A percentile compares a stretch with the other conserved stretches of the same genome.
Evolutionary conservation across 208 protist genomes (phyloP).

Genomic region (Strigomonas galati): DNA sequence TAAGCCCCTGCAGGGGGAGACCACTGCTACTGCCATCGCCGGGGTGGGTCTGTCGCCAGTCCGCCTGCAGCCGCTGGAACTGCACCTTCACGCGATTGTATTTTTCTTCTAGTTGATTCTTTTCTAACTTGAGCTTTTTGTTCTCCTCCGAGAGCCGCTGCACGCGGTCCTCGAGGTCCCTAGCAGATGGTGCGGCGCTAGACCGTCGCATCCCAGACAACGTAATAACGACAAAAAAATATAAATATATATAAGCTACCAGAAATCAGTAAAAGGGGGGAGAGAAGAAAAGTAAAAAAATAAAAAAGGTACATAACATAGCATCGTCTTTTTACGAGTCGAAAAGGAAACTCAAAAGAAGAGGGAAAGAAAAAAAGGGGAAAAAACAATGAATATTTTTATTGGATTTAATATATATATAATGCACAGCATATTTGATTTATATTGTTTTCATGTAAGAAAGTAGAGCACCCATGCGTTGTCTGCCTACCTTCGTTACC

Average conservation of each 20-base stretch:
- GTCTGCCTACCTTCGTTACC: background rate
- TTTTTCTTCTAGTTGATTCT: slow-evolving; percentile 57
- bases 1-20: background rate
- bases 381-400: slow-evolving; percentile 3
- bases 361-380: background rate
- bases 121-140: slow-evolving; percentile 48
- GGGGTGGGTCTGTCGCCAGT: slow-evolving; percentile 21
- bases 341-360: background rate
- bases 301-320: background rate
- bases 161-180: slow-evolving; percentile 56
- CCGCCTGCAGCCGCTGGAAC: slow-evolving; percentile 64
- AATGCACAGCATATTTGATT: too few relatives aligned
- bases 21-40: background rate
- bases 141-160: slow-evolving; percentile 75
- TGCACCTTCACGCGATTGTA: slow-evolving; percentile 64
- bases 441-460: too few relatives aligned
- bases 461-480: background rate
- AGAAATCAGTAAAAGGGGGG: background rate
- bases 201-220: slow-evolving; percentile 15
- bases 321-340: too few relatives aligned
- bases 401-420: too few relatives aligned
- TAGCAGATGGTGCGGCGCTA: slow-evolving; percentile 8
- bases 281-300: slow-evolving; percentile 5
- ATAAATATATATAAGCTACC: background rate
- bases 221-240: slow-evolving; percentile 1